These are phyloP conservation scores for Komagataella kurtzmanii DNA, from an alignment of 805 yeast species.

Conservation along the genomic window DNA sequence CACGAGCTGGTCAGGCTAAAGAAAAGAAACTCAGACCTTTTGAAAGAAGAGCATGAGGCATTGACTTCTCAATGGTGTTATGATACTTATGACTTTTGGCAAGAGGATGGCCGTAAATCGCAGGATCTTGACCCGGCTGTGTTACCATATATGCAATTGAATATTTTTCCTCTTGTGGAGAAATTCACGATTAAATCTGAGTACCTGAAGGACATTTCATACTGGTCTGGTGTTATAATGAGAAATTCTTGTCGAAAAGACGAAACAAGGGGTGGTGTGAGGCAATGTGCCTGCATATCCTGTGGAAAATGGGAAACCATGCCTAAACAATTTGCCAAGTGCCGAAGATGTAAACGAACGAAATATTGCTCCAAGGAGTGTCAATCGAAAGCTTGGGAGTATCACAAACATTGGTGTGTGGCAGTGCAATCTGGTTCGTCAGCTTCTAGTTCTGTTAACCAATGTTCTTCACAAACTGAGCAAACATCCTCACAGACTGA, in stretches of 20 bases:
- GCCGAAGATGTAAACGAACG: conserved; percentile 87
- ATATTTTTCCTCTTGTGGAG: conserved; percentile 85
- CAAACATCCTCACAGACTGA: conserved; percentile 2
- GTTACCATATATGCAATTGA: conserved; percentile 35
- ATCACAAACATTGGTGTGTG: conserved; percentile 91
- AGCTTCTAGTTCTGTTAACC: conserved; percentile 7
- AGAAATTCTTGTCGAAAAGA: conserved; percentile 89
- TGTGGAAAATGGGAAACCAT: conserved; percentile 91
- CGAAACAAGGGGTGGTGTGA: conserved; percentile 73
- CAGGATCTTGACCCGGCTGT: conserved; percentile 23
- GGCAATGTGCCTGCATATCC: conserved; percentile 88
- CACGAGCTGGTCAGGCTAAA: not conserved
- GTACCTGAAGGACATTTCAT: conserved; percentile 69
- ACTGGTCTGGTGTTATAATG: conserved; percentile 98
- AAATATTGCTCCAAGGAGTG: conserved; percentile 91
- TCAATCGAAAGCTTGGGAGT: conserved; percentile 84
- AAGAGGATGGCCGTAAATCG: conserved; percentile 8
- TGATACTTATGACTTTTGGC: not conserved
- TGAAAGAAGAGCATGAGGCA: not conserved
- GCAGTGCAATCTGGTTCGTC: conserved; percentile 18
- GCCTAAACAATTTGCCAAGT: conserved; percentile 89
- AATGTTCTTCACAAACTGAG: conserved; percentile 6
- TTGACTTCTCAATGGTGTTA: not conserved
- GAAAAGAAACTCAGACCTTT: not conserved
- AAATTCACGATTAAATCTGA: conserved; percentile 60